A percentile compares a stretch with the other conserved stretches of the same genome.
Evolutionary conservation across 352 stramenopile genomes (phyloP).

Genomic region (Phytophthora foliorum): DNA sequence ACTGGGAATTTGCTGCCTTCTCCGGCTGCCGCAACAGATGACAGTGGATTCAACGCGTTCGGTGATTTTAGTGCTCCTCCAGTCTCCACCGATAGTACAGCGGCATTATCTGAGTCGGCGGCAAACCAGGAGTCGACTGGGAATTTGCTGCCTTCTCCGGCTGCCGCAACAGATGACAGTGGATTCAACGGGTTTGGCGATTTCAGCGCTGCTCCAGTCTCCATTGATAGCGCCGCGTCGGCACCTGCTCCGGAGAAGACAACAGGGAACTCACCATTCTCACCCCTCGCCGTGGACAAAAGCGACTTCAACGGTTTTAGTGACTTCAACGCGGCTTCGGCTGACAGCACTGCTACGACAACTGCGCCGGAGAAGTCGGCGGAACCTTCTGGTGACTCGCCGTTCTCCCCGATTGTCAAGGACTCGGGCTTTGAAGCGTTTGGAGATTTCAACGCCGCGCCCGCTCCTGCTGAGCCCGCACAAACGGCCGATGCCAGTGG

Average conservation of each 20-base stretch:
- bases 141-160: conserved; percentile 28
- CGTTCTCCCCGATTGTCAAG: conserved; percentile 28
- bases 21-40: conserved; percentile 17
- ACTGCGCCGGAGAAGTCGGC: conserved; percentile 5
- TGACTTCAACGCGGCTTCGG: conserved; percentile 36
- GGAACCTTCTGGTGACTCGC: conserved; percentile 11
- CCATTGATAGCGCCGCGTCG: conserved; percentile 9
- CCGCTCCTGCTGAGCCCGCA: background rate
- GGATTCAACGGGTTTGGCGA: conserved; percentile 26
- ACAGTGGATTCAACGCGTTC: conserved; percentile 19
- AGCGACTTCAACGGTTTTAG: conserved; percentile 36
- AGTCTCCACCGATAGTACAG: conserved; percentile 13
- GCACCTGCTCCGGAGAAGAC: conserved; percentile 6
- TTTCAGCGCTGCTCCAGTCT: conserved; percentile 16
- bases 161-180: conserved; percentile 14
- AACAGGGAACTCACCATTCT: conserved; percentile 37
- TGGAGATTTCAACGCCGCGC: conserved; percentile 24
- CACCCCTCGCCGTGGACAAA: conserved; percentile 16
- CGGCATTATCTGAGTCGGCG: conserved; percentile 4
- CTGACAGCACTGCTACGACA: conserved; percentile 2
- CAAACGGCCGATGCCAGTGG: conserved; percentile 14
- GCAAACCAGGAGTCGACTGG: conserved; percentile 14
- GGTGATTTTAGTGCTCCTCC: conserved; percentile 25
- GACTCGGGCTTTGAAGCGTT: conserved; percentile 26
- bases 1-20: conserved; percentile 27